Base-by-base conservation (phyloP, 495 filamentous ascomycete species). In the Aspergillus steynii region DNA sequence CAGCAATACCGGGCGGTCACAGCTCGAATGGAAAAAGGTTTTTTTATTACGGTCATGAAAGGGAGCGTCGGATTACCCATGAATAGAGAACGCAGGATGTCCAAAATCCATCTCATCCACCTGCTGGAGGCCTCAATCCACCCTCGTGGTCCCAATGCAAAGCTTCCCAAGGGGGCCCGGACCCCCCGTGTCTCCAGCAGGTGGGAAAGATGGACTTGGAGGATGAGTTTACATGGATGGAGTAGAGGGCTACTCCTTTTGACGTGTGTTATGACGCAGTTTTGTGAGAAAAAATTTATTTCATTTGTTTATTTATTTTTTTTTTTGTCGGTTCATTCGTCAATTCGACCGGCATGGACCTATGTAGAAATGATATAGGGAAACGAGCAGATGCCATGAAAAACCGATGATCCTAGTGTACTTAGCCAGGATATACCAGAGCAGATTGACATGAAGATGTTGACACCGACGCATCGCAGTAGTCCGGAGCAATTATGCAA, bases 211-310 rank as follows among this genome's bases (percentile, higher is more conserved):
- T 28, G 37, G 61, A 55, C 49, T 52, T 55, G 47, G 46, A 60
- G 58, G 53, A 48, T 52, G 52, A 58, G 58, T 48, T 55, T 46
- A 37, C 52, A 61, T 55, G 53, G 65, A 62, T 65, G 64, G 64
- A 66, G 65, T 69, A 65, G 53, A 69, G 61, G 65, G 56, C 63
- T 69, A 70, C 68, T 72, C 70, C 55, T 60, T 61, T 70, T 74
- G 68, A 68, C 68, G 70, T 68, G 66, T 72, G 68, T 71, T 73
- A 75, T 66, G 76, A 76, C 56, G 74, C 69, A 74, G 70, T 72
- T 70, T 61, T 66, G 68, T 67, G 60, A 67, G 70, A 67, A 77
- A 69, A 62, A 60, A 48, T 64, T 51, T 58, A 59, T 57, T 54
- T 60, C 49, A 59, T 32, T 62, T 59, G 20, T 55, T 62, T 57